phyloP scores from a whole-genome alignment of 371 early-diverging fungal genomes.

The Mortierella sp. region DNA sequence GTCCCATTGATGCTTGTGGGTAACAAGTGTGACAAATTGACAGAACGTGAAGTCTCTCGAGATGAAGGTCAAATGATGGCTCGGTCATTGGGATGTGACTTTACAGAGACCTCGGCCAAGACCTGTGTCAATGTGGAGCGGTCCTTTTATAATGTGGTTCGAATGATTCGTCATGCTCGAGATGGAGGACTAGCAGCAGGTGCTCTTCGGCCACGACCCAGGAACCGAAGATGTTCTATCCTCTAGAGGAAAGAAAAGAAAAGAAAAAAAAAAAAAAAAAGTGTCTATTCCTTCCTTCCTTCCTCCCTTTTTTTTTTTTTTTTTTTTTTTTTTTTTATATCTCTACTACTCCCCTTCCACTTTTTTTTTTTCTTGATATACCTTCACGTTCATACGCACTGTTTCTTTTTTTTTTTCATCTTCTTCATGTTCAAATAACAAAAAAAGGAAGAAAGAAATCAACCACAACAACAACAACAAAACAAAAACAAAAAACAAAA shows the following conservation, averaged over 20 bases:
- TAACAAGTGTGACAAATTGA: slow-evolving; percentile 90
- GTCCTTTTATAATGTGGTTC: slow-evolving; percentile 77
- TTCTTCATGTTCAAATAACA: too few relatives aligned
- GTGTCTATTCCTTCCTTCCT: background rate
- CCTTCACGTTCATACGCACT: too few relatives aligned
- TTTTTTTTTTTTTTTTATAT: background rate
- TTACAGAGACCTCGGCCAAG: slow-evolving; percentile 92
- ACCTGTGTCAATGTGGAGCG: slow-evolving; percentile 89
- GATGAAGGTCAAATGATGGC: slow-evolving; percentile 87
- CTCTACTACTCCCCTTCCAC: background rate
- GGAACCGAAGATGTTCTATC: slow-evolving; percentile 51
- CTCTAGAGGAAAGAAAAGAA: slow-evolving; percentile 21
- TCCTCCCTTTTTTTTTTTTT: background rate
- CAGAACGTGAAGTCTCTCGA: slow-evolving; percentile 80
- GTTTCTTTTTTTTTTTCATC: too few relatives aligned
- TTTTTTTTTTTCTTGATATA: slow-evolving; percentile 4
- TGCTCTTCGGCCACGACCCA: slow-evolving; percentile 21
- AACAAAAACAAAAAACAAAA: background rate
- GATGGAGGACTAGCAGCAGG: slow-evolving; percentile 22
- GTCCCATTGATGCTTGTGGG: slow-evolving; percentile 95
- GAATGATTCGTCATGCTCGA: slow-evolving; percentile 64
- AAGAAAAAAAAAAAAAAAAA: background rate
- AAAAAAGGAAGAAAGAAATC: too few relatives aligned
- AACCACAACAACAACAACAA: too few relatives aligned
- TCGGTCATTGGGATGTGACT: slow-evolving; percentile 73